Evolutionary conservation across 2,329 filamentous ascomycete species (phyloP).

Genomic region (Calonectria henricotiae): DNA sequence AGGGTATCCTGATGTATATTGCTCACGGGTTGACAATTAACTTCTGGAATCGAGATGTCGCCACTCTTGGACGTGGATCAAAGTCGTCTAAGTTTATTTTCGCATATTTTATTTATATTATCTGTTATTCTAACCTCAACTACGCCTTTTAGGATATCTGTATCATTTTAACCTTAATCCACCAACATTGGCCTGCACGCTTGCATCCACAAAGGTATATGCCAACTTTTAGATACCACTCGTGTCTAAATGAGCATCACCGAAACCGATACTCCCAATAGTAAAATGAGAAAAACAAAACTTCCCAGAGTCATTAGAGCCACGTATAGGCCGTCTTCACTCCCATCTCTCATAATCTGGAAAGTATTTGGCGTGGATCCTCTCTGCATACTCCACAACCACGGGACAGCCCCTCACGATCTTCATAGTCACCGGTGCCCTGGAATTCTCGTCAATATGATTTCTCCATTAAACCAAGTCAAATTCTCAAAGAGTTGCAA

Average conservation of each 20-base stretch:
- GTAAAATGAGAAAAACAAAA: neutral
- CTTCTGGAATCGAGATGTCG: neutral
- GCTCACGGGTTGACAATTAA: neutral
- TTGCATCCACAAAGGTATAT: neutral
- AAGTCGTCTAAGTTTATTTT: neutral
- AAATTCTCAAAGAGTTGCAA: neutral
- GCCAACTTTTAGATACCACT: neutral
- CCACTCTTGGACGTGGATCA: neutral
- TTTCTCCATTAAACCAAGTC: neutral
- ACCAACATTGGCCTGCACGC: neutral
- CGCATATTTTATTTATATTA: neutral
- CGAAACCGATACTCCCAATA: neutral
- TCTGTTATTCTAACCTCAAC: neutral
- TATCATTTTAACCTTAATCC: neutral
- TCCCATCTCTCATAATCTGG: constrained; percentile 69
- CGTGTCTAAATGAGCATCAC: neutral
- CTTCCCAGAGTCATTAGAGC: no score
- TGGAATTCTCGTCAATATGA: constrained; percentile 47
- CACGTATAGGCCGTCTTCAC: neutral
- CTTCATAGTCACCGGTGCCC: constrained; percentile 64
- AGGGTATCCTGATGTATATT: neutral
- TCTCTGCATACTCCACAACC: constrained; percentile 70
- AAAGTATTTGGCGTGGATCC: constrained; percentile 73
- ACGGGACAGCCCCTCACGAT: constrained; percentile 65
- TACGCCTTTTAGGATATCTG: neutral